Base-by-base conservation (phyloP, 2,329 filamentous ascomycete species). In the Xylariaceae sp. region DNA sequence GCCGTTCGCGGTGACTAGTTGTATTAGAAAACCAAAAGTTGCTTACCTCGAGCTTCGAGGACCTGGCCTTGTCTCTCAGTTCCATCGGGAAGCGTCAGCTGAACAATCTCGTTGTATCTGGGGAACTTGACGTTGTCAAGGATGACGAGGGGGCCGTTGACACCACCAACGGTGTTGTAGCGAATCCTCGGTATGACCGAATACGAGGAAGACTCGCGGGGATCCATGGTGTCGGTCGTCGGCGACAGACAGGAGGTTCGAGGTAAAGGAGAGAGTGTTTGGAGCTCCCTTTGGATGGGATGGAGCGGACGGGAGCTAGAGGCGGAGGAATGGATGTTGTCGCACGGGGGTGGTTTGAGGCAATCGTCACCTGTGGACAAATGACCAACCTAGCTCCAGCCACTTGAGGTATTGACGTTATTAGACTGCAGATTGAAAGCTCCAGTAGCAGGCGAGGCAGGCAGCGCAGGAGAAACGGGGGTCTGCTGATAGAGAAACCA, bases 71-170 rank as follows among this genome's bases (percentile, higher is more conserved):
- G 92, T 68, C 94, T 84, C 75, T 93, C 86, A 45, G 90, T 88
- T 72, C 94, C 94, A 87, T 99, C 94, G 61, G 94, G 90, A 58
- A 99, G 85, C 36, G 93, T 97, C 73, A 99, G 76, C 58, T 88
- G 91, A 62, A 99, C 94, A 71, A 99, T 99, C 77, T 99, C 94
- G 75, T 97, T 97, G 81, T 89, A 99, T 71, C 86, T 82, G 59
- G 94, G 94, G 73, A 91, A 95, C 87, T 99, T 99, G 80, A 99
- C 93, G 83, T 96, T 95, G 72, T 97, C 94, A 63, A 99, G 83
- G 69, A 99, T 93, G 70, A 99, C 94, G 74, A 99, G 83, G 66
- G 94, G 94, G 54, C 94, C 94, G 77, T 99, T 99, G 75, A 99
- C 87, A 79, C 93, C 93, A 69, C 91, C 90, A 70, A 99, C 91